Evolutionary conservation across 2,329 filamentous ascomycete genomes (phyloP).

Genomic region (Sclerotinia glacialis): DNA sequence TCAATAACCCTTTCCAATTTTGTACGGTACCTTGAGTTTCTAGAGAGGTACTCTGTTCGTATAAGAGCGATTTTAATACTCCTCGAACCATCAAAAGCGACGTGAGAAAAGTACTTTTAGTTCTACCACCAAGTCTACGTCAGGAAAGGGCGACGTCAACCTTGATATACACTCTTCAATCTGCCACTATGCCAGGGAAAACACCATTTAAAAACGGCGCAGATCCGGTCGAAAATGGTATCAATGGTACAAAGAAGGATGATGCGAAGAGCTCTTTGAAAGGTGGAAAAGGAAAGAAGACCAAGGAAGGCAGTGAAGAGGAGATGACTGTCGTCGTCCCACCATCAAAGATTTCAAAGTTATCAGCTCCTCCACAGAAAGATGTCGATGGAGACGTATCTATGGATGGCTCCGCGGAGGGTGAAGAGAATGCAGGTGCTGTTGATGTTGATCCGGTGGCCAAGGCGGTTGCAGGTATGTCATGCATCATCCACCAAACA

Average conservation of each 20-base stretch:
- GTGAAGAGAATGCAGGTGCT: constrained; percentile 41
- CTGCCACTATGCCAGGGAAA: constrained; percentile 62
- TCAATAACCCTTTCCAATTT: constrained; percentile 2
- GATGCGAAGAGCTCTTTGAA: constrained; percentile 58
- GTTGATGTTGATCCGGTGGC: constrained; percentile 58
- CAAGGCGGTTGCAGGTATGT: constrained; percentile 59
- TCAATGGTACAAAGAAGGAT: constrained; percentile 64
- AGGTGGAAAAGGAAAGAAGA: constrained; percentile 61
- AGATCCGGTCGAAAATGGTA: constrained; percentile 65
- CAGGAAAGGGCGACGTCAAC: constrained; percentile 34
- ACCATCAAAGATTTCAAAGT: constrained; percentile 63
- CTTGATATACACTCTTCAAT: constrained; percentile 25
- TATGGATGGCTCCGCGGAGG: constrained; percentile 57
- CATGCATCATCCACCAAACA: constrained; percentile 3
- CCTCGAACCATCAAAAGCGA: not conserved
- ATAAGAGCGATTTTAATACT: constrained; percentile 2
- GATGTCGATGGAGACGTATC: constrained; percentile 67
- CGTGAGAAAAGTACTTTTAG: constrained; percentile 3
- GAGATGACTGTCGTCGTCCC: constrained; percentile 82
- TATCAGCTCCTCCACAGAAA: constrained; percentile 53
- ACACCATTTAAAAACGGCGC: constrained; percentile 66
- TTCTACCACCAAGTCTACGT: constrained; percentile 24
- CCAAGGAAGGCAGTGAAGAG: constrained; percentile 63
- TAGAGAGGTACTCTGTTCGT: not conserved
- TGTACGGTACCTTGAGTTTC: not conserved